phyloP scores from a whole-genome alignment of 73 alveolate genomes.

The Symbiodinium pilosum region DNA sequence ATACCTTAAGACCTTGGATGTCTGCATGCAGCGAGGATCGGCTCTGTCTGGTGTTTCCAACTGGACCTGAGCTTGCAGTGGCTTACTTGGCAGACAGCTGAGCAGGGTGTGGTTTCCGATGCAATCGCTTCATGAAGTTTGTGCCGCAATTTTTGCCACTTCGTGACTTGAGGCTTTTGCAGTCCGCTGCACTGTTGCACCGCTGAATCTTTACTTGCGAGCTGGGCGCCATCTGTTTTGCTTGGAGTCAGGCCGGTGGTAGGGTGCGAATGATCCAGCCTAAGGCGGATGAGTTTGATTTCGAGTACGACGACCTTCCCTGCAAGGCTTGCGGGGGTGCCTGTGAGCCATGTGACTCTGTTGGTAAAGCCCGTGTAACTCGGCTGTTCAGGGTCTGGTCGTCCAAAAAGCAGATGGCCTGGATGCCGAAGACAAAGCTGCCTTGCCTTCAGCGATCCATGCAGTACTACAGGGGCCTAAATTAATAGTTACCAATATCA shows the following conservation, averaged over 20 bases:
- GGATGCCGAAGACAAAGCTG: conserved; percentile 68
- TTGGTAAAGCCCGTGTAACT: background rate
- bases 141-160: background rate
- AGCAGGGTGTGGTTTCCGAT: background rate
- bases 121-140: no score
- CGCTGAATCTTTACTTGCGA: conserved; percentile 54
- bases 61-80: conserved; percentile 87
- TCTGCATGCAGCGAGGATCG: conserved; percentile 51
- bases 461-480: background rate
- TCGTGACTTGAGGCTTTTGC: conserved; percentile 88
- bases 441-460: background rate
- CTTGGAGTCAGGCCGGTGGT: background rate
- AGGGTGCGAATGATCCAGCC: background rate
- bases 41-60: conserved; percentile 73
- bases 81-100: conserved; percentile 44
- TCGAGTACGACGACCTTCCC: conserved; percentile 86
- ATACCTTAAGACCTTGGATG: no score
- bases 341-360: no score
- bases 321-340: conserved; percentile 81
- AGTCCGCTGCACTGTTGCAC: conserved; percentile 93
- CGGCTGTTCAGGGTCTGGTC: conserved; percentile 48
- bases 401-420: conserved; percentile 63
- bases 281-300: conserved; percentile 75
- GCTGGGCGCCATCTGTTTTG: background rate
- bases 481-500: no score